phyloP scores from a whole-genome alignment of 2,329 filamentous ascomycete genomes.

The Diaporthe vaccinii region DNA sequence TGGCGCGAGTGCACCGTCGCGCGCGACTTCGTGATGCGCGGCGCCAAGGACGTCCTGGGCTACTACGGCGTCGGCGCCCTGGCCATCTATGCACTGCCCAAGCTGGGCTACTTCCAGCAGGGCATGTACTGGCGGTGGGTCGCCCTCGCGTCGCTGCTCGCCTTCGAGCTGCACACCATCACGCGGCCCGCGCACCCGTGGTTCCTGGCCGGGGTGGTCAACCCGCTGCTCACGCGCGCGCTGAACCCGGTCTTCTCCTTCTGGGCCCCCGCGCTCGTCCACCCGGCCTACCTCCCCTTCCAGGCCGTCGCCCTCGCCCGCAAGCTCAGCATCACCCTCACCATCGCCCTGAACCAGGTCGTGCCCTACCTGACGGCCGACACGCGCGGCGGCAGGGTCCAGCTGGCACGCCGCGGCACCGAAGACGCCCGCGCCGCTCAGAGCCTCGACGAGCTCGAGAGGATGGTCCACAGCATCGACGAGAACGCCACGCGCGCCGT shows the following conservation, averaged over 20 bases:
- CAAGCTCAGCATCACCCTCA: slow-evolving; percentile 81
- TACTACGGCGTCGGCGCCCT: slow-evolving; percentile 72
- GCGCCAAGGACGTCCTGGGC: slow-evolving; percentile 68
- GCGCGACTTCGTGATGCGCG: slow-evolving; percentile 79
- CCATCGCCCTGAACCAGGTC: slow-evolving; percentile 86
- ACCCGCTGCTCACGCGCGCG: slow-evolving; percentile 54
- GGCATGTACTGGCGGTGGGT: slow-evolving; percentile 77
- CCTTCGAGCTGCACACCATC: slow-evolving; percentile 70
- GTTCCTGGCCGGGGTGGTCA: slow-evolving; percentile 58
- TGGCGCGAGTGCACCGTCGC: slow-evolving; percentile 78
- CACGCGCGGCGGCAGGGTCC: slow-evolving; percentile 50
- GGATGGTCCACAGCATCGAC: slow-evolving; percentile 71
- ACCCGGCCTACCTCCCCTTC: slow-evolving; percentile 83
- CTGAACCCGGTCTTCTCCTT: slow-evolving; percentile 52
- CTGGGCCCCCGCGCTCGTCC: slow-evolving; percentile 54
- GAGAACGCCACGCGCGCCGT: slow-evolving; percentile 78
- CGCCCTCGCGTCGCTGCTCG: slow-evolving; percentile 64
- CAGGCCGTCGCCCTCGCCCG: slow-evolving; percentile 83
- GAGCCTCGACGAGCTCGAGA: slow-evolving; percentile 77
- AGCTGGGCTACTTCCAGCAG: slow-evolving; percentile 77
- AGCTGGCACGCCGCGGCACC: slow-evolving; percentile 52
- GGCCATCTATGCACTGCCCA: slow-evolving; percentile 71
- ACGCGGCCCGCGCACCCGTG: slow-evolving; percentile 67
- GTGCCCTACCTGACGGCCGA: slow-evolving; percentile 73
- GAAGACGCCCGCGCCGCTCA: slow-evolving; percentile 66